Evolutionary conservation across 177 flowering plant species (phyloP).

Genomic region (Telopea speciosissima): DNA sequence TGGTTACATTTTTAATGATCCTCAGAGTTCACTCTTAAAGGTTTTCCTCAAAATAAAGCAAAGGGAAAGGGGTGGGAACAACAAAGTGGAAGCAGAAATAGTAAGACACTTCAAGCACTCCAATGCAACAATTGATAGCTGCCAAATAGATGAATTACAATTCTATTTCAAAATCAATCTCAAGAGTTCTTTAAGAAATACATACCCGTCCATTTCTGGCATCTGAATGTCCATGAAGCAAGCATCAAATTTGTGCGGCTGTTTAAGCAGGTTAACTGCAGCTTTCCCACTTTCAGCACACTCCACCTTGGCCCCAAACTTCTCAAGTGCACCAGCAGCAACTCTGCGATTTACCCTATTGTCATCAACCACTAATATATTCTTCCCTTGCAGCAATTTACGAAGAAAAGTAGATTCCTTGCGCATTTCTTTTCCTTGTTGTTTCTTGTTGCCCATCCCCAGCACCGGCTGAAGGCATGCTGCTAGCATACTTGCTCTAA

Average conservation of each 20-base stretch:
- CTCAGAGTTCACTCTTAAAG: too few relatives aligned
- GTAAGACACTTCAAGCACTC: not conserved
- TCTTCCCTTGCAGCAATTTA: conserved; percentile 61
- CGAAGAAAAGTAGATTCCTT: conserved; percentile 42
- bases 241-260: conserved; percentile 84
- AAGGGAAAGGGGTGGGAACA: too few relatives aligned
- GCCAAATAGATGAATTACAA: not conserved
- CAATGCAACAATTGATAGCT: not conserved
- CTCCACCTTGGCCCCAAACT: conserved; percentile 79
- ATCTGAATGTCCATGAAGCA: conserved; percentile 99
- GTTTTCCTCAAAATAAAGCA: too few relatives aligned
- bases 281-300: conserved; percentile 80
- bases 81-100: not conserved
- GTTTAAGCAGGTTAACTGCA: conserved; percentile 58
- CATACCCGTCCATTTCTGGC: conserved; percentile 99
- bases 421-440: conserved; percentile 33
- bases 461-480: conserved; percentile 79
- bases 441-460: conserved; percentile 50
- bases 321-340: conserved; percentile 85
- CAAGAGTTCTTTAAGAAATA: not conserved
- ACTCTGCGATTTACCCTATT: conserved; percentile 80
- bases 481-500: conserved; percentile 80
- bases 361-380: conserved; percentile 90
- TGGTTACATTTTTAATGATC: too few relatives aligned
- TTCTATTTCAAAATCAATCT: not conserved